A percentile compares a stretch with the other conserved stretches of the same genome.
Evolutionary conservation across 106 monocot species (phyloP).

Genomic region (Dendrobium nobile): DNA sequence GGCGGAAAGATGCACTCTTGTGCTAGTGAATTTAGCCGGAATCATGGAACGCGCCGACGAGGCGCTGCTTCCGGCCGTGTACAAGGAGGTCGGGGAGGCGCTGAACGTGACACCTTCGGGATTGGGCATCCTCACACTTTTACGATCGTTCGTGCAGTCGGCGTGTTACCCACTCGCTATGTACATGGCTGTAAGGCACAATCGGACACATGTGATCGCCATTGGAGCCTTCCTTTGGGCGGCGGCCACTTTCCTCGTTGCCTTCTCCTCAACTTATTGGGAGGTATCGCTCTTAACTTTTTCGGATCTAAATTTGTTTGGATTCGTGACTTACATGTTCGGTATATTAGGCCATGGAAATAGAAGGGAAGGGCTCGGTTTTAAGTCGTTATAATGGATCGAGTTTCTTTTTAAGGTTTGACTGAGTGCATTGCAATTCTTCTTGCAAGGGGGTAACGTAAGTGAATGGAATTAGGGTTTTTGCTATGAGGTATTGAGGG

Average conservation of each 20-base stretch:
- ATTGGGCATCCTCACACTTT: conserved; percentile 74
- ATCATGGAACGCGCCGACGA: conserved; percentile 96
- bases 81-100: conserved; percentile 75
- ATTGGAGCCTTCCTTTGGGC: conserved; percentile 90
- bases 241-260: conserved; percentile 88
- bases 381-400: neutral
- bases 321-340: neutral
- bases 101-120: conserved; percentile 51
- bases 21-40: conserved; percentile 70
- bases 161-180: conserved; percentile 81
- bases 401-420: neutral
- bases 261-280: conserved; percentile 56
- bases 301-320: neutral
- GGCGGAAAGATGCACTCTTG: conserved; percentile 36
- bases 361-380: neutral
- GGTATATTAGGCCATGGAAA: neutral
- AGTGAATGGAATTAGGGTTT: no score
- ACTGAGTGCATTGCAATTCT: neutral
- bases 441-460: neutral
- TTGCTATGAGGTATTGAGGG: no score
- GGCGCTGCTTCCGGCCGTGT: conserved; percentile 79
- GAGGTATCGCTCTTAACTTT: conserved; percentile 32
- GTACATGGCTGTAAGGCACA: conserved; percentile 59
- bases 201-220: conserved; percentile 71
- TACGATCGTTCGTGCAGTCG: conserved; percentile 77